These are phyloP conservation scores for Ganoderma lingzhi DNA, from an alignment of 1,284 basidiomycete genomes.

Conservation along the genomic window DNA sequence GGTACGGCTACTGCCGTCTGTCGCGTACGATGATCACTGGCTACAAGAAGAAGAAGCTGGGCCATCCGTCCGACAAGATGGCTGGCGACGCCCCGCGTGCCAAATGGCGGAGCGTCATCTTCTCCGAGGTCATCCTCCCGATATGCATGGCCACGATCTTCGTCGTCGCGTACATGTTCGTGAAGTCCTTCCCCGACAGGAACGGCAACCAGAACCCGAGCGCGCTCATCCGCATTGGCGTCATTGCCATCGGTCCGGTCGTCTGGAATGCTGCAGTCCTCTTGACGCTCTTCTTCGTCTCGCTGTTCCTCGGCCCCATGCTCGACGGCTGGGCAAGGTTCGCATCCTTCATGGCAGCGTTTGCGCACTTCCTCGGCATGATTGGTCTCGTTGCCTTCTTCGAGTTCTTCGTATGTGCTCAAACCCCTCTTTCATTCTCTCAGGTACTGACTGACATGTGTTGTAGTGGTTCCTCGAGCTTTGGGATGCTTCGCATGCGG, in stretches of 20 bases:
- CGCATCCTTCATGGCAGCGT: slow-evolving; percentile 88
- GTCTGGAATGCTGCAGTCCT: slow-evolving; percentile 96
- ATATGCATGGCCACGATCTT: slow-evolving; percentile 82
- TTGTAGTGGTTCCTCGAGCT: slow-evolving; percentile 94
- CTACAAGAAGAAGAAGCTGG: slow-evolving; percentile 98
- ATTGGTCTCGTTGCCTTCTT: slow-evolving; percentile 90
- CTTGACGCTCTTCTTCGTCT: slow-evolving; percentile 87
- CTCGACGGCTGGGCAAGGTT: slow-evolving; percentile 89
- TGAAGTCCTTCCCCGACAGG: slow-evolving; percentile 84
- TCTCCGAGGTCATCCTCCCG: slow-evolving; percentile 89
- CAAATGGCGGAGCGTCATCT: slow-evolving; percentile 84
- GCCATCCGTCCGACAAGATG: slow-evolving; percentile 94
- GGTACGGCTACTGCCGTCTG: slow-evolving; percentile 97
- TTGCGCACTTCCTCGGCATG: slow-evolving; percentile 84
- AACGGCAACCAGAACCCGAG: slow-evolving; percentile 73
- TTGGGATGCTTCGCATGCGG: slow-evolving; percentile 96
- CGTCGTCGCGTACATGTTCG: slow-evolving; percentile 89
- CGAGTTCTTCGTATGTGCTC: slow-evolving; percentile 88
- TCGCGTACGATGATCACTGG: slow-evolving; percentile 96
- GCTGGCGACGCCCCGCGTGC: slow-evolving; percentile 93
- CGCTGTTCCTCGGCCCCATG: slow-evolving; percentile 92
- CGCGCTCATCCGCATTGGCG: slow-evolving; percentile 88
- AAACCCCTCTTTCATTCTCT: slow-evolving; percentile 3
- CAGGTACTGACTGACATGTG: slow-evolving; percentile 7
- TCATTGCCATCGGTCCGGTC: slow-evolving; percentile 94